Percentiles rank a stretch among this genome's conserved stretches.
phyloP scores from a whole-genome alignment of 2,329 filamentous ascomycete species.

The Seiridium unicorne region DNA sequence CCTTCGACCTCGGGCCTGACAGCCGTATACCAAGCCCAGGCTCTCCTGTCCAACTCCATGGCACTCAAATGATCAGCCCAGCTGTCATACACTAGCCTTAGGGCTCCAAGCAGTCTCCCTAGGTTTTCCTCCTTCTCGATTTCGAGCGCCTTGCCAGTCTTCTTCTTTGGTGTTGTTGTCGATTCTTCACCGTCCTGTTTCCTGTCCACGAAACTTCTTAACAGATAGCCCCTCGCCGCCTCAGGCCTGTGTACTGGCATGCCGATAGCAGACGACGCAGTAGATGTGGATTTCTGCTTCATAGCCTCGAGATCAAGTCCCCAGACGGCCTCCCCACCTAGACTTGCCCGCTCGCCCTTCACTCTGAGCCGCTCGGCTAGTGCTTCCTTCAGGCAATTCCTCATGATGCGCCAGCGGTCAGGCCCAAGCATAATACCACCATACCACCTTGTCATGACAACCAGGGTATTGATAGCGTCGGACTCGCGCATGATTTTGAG shows the following conservation, averaged over 20 bases:
- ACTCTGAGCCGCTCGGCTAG: slow-evolving; percentile 49
- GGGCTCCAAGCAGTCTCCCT: slow-evolving; percentile 64
- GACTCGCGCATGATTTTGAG: slow-evolving; percentile 52
- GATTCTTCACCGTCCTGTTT: slow-evolving; percentile 18
- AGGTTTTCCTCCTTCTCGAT: slow-evolving; percentile 69
- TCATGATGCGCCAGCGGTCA: slow-evolving; percentile 63
- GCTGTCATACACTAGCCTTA: slow-evolving; percentile 71
- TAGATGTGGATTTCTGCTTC: slow-evolving; percentile 34
- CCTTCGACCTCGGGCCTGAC: slow-evolving; percentile 74
- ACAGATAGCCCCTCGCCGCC: slow-evolving; percentile 58
- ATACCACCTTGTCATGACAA: slow-evolving; percentile 62
- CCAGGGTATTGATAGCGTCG: slow-evolving; percentile 48
- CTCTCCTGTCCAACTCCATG: slow-evolving; percentile 70
- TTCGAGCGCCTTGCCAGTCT: slow-evolving; percentile 47
- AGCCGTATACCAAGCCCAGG: slow-evolving; percentile 79
- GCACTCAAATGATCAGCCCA: slow-evolving; percentile 65
- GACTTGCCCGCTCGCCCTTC: slow-evolving; percentile 35
- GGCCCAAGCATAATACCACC: slow-evolving; percentile 61
- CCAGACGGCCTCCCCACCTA: slow-evolving; percentile 58
- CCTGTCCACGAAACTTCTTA: slow-evolving; percentile 57
- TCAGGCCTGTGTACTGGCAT: slow-evolving; percentile 77
- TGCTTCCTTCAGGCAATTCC: slow-evolving; percentile 52
- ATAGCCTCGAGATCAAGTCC: slow-evolving; percentile 55
- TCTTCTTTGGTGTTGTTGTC: slow-evolving; percentile 43
- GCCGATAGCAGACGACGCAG: slow-evolving; percentile 32